Conservation (phyloP, 2,329 filamentous ascomycete genomes). For the Fusarium xyrophilum region DNA sequence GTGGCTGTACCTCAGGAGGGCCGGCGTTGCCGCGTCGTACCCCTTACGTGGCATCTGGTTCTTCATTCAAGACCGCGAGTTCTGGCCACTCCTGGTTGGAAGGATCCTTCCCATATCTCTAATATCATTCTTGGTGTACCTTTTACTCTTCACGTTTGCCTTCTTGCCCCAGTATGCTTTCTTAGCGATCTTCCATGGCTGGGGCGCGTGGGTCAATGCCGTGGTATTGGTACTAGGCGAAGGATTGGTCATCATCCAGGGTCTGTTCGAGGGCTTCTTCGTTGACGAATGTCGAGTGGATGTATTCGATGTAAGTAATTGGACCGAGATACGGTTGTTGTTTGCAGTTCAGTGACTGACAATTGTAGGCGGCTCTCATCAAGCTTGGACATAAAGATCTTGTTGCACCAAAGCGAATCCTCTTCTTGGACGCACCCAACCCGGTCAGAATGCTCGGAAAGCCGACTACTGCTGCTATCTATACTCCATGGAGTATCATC, state of each 20-base stretch:
- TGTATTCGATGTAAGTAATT: constrained; percentile 75
- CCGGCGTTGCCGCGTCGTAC: constrained; percentile 58
- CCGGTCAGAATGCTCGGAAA: constrained; percentile 83
- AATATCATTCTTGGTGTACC: constrained; percentile 81
- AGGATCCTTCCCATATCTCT: constrained; percentile 82
- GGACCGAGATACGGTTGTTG: too few relatives aligned
- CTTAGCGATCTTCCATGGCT: constrained; percentile 85
- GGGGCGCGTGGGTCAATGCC: constrained; percentile 88
- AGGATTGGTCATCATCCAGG: constrained; percentile 72
- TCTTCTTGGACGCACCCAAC: constrained; percentile 71
- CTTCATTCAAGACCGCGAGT: constrained; percentile 77
- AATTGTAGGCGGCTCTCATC: constrained; percentile 70
- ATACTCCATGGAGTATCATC: constrained; percentile 87
- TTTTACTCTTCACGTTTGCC: constrained; percentile 85
- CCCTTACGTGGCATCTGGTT: constrained; percentile 80
- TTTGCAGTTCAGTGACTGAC: constrained; percentile 3
- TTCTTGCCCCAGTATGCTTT: constrained; percentile 91
- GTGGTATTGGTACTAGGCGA: constrained; percentile 87
- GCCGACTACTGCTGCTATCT: constrained; percentile 76
- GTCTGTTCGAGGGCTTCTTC: constrained; percentile 80
- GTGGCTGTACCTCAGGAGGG: constrained; percentile 53
- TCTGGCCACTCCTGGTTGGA: constrained; percentile 80
- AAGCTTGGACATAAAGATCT: constrained; percentile 74
- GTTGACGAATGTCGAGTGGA: constrained; percentile 81
- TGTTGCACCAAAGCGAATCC: constrained; percentile 69